phyloP scores from a whole-genome alignment of 306 rosid species.

The Coriaria nepalensis region DNA sequence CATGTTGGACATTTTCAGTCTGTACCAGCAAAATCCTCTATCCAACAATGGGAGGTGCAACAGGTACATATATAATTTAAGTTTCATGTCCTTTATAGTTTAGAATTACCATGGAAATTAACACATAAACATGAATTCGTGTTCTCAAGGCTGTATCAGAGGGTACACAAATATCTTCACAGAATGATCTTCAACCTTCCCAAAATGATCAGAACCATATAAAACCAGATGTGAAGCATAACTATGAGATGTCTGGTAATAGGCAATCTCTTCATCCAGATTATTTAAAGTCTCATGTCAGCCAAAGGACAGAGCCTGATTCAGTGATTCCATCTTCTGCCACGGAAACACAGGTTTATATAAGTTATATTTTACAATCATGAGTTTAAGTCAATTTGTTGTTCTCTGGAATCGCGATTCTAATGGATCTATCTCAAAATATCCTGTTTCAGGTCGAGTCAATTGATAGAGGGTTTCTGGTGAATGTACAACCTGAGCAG shows the following conservation, averaged over 20 bases:
- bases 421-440: neutral
- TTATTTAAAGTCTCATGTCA: constrained; percentile 41
- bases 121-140: constrained; percentile 3
- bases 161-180: constrained; percentile 38
- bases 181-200: constrained; percentile 43
- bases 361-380: too few species aligned
- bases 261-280: constrained; percentile 55
- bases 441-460: constrained; percentile 36
- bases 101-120: neutral
- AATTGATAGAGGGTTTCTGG: constrained; percentile 39
- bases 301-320: constrained; percentile 38
- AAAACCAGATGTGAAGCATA: constrained; percentile 44
- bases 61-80: constrained; percentile 31
- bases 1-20: constrained; percentile 76
- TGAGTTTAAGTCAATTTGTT: too few species aligned
- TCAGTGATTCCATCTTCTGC: constrained; percentile 42
- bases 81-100: too few species aligned
- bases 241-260: constrained; percentile 58
- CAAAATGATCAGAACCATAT: constrained; percentile 49
- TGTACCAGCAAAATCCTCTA: constrained; percentile 50
- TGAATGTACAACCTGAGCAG: constrained; percentile 43
- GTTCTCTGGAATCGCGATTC: neutral
- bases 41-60: constrained; percentile 83
- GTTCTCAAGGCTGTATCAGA: constrained; percentile 47
- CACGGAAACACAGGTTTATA: constrained; percentile 52